Evolutionary conservation across 352 stramenopile genomes (phyloP).

Genomic region (Phytophthora ohioensis): DNA sequence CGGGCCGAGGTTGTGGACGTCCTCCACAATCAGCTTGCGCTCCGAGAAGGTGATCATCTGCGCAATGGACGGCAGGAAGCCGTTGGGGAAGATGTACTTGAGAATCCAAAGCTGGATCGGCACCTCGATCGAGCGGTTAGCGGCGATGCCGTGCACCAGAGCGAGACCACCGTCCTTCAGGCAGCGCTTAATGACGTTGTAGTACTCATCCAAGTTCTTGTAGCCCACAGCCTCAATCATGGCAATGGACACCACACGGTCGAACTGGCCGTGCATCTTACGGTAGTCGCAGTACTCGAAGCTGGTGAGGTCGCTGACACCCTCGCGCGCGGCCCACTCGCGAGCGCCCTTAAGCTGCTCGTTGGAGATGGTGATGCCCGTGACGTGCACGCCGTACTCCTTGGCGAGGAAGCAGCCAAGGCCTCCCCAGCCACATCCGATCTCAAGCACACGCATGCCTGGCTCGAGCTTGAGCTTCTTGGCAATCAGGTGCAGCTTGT

Average conservation of each 20-base stretch:
- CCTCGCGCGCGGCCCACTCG: slow-evolving; percentile 79
- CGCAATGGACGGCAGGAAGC: slow-evolving; percentile 82
- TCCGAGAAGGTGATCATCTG: slow-evolving; percentile 83
- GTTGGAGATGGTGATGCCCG: slow-evolving; percentile 91
- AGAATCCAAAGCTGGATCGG: slow-evolving; percentile 89
- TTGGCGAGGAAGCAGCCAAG: slow-evolving; percentile 90
- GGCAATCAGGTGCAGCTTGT: slow-evolving; percentile 91
- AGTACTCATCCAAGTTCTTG: slow-evolving; percentile 92
- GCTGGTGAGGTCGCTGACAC: slow-evolving; percentile 85
- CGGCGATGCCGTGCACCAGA: slow-evolving; percentile 85
- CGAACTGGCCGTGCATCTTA: slow-evolving; percentile 88
- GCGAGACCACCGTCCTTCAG: slow-evolving; percentile 82
- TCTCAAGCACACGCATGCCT: slow-evolving; percentile 89
- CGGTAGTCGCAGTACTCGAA: slow-evolving; percentile 94
- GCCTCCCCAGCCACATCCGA: slow-evolving; percentile 91
- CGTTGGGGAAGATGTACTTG: slow-evolving; percentile 93
- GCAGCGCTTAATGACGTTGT: slow-evolving; percentile 80
- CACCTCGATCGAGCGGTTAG: slow-evolving; percentile 87
- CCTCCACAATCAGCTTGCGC: slow-evolving; percentile 83
- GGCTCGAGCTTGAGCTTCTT: slow-evolving; percentile 88
- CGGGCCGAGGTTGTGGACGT: slow-evolving; percentile 87
- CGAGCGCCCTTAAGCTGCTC: slow-evolving; percentile 90
- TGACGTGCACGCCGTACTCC: slow-evolving; percentile 88
- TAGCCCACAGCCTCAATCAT: slow-evolving; percentile 92
- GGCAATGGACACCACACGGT: slow-evolving; percentile 89